Evolutionary conservation across 1,284 basidiomycete species (phyloP).

Genomic region (Trichosporon faecale): DNA sequence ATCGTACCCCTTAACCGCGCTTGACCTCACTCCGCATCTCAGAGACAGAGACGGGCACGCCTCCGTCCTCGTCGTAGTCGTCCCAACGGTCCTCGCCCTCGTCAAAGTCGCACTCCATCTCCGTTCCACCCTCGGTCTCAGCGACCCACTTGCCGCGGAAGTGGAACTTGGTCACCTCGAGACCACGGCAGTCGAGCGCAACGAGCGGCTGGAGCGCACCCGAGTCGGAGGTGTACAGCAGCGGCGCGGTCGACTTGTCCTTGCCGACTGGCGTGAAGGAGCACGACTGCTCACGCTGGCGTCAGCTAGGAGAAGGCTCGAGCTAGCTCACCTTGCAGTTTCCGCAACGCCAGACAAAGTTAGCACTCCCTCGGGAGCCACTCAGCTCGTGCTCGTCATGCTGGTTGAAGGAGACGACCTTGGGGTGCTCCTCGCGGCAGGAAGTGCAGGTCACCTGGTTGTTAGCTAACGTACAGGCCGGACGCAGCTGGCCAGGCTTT

Average conservation of each 20-base stretch:
- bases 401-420: constrained; percentile 48
- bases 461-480: not conserved
- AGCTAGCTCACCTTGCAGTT: constrained; percentile 47
- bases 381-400: constrained; percentile 46
- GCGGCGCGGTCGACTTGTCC: constrained; percentile 38
- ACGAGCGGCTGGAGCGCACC: constrained; percentile 39
- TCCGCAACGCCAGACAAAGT: constrained; percentile 51
- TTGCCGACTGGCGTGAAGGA: constrained; percentile 39
- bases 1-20: constrained; percentile 19
- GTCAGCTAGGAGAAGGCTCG: not conserved
- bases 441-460: constrained; percentile 45
- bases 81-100: constrained; percentile 51
- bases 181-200: constrained; percentile 50
- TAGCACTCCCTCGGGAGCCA: constrained; percentile 47
- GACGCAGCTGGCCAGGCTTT: too few relatives aligned
- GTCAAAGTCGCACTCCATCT: constrained; percentile 49
- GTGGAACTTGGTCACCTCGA: constrained; percentile 49
- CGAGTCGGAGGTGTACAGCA: constrained; percentile 36
- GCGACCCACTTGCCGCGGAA: constrained; percentile 40
- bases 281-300: constrained; percentile 51
- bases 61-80: constrained; percentile 51
- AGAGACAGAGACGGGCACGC: constrained; percentile 40
- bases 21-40: constrained; percentile 43
- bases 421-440: constrained; percentile 49
- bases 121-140: constrained; percentile 31